Percentiles rank a stretch among this genome's conserved stretches.
phyloP scores from a whole-genome alignment of 2,329 filamentous ascomycete genomes.

The Tolypocladium capitatum region DNA sequence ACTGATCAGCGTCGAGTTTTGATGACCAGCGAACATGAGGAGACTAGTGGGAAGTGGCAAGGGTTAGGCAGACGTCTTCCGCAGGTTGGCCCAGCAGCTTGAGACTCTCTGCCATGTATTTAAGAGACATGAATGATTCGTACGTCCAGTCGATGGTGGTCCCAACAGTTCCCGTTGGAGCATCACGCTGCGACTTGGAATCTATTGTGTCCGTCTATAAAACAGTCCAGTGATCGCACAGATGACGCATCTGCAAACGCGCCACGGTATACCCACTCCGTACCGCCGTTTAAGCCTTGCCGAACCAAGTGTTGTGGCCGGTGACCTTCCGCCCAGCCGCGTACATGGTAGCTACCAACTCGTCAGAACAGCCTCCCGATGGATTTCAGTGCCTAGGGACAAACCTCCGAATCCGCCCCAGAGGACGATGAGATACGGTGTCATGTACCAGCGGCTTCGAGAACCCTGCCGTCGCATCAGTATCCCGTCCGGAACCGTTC shows the following conservation, averaged over 20 bases:
- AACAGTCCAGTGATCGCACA: not conserved
- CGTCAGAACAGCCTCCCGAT: constrained; percentile 8
- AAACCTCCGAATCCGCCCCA: constrained; percentile 50
- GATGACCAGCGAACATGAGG: not conserved
- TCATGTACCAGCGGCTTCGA: constrained; percentile 50
- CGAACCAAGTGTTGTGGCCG: constrained; percentile 70
- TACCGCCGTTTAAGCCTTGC: constrained; percentile 30
- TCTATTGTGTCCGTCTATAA: not conserved
- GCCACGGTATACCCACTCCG: not conserved
- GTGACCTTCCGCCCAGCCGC: constrained; percentile 60
- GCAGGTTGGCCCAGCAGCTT: not conserved
- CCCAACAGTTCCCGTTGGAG: not conserved
- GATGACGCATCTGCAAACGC: not conserved
- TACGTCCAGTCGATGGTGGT: not conserved
- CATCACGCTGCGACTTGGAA: not conserved
- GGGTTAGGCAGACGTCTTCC: not conserved
- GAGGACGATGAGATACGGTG: constrained; percentile 54
- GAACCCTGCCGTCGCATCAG: constrained; percentile 34
- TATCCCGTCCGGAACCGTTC: not conserved
- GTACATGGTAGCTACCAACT: constrained; percentile 43
- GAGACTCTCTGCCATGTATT: not conserved
- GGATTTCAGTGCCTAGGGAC: constrained; percentile 15
- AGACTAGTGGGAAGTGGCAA: not conserved
- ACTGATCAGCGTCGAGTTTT: constrained; percentile 24
- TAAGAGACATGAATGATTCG: not conserved